Conservation (phyloP, 768 basidiomycete species). For the Agrocybe praecox region DNA sequence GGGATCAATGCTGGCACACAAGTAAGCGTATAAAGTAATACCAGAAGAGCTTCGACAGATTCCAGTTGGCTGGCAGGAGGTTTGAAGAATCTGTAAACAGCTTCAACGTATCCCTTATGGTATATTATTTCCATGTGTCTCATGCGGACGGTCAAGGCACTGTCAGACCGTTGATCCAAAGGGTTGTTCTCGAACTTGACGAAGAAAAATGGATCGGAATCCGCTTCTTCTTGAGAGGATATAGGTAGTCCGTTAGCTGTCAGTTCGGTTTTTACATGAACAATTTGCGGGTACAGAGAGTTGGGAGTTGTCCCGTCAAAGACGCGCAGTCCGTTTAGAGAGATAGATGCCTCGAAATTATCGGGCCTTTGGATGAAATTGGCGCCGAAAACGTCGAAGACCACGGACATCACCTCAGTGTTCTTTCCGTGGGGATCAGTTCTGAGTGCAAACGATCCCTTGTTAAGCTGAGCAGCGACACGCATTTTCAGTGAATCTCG, state of each 20-base stretch:
- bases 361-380: constrained; percentile 83
- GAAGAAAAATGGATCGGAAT: constrained; percentile 68
- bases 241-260: constrained; percentile 11
- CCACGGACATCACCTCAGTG: constrained; percentile 79
- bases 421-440: constrained; percentile 65
- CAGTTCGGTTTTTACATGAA: constrained; percentile 57
- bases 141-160: constrained; percentile 85
- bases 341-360: constrained; percentile 83
- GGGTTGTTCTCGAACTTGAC: constrained; percentile 93
- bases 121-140: constrained; percentile 97
- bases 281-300: constrained; percentile 88
- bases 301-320: constrained; percentile 87
- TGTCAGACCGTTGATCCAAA: constrained; percentile 89
- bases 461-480: constrained; percentile 76
- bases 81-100: constrained; percentile 87
- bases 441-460: constrained; percentile 85
- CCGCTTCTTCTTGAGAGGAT: constrained; percentile 16
- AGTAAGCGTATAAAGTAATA: constrained; percentile 35
- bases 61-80: constrained; percentile 95
- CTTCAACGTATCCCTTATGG: constrained; percentile 91
- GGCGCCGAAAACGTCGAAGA: constrained; percentile 87
- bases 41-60: constrained; percentile 91
- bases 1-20: background rate
- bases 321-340: constrained; percentile 84
- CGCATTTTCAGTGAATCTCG: constrained; percentile 80